Conservation (phyloP, 2,329 filamentous ascomycete species). For the Aspergillus sp. region DNA sequence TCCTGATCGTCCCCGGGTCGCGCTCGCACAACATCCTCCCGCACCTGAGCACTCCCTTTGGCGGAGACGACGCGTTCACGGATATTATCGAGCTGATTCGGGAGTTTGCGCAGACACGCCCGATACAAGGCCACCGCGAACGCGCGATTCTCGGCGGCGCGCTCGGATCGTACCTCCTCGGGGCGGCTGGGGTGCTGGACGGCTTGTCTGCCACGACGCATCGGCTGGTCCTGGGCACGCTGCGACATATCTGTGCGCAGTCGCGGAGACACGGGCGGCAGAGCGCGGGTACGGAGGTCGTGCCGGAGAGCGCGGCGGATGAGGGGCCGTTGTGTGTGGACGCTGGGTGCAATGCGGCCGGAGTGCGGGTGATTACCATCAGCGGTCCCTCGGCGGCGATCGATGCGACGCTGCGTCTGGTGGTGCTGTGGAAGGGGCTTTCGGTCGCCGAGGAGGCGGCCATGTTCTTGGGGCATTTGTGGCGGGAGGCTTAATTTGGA, state of each 20-base stretch:
- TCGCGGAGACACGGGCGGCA: neutral
- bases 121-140: neutral
- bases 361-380: neutral
- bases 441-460: conserved; percentile 1
- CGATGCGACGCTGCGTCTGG: neutral
- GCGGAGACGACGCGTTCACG: neutral
- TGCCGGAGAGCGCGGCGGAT: neutral
- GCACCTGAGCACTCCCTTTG: neutral
- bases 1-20: conserved; percentile 1
- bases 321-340: neutral
- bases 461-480: conserved; percentile 1
- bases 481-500: neutral
- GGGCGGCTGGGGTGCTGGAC: neutral
- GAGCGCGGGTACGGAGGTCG: neutral
- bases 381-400: neutral
- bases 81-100: neutral
- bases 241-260: neutral
- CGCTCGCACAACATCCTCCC: neutral
- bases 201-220: conserved; percentile 1
- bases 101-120: neutral
- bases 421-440: neutral
- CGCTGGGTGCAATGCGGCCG: neutral
- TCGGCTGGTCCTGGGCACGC: neutral
- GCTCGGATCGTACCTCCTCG: neutral
- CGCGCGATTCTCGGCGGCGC: neutral